A percentile compares a stretch with the other conserved stretches of the same genome.
Conservation (phyloP, 208 protist genomes). For the Angomonas ambiguus region DNA sequence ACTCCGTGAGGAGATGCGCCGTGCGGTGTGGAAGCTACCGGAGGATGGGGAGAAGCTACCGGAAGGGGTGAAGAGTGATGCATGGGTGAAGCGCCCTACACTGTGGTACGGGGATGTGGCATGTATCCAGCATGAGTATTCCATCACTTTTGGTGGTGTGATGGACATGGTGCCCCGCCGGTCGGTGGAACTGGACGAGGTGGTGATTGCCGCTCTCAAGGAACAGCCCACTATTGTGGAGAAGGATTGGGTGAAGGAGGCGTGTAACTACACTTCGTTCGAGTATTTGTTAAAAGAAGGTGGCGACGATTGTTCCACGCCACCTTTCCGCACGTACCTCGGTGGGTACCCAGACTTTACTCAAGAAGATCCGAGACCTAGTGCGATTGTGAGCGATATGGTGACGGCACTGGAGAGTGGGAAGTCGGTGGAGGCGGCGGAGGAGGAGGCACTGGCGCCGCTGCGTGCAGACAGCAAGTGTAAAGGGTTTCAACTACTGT, state of each 20-base stretch:
- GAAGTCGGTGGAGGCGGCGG: not conserved
- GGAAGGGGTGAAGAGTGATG: not conserved
- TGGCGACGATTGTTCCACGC: not conserved
- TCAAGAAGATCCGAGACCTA: conserved; percentile 13
- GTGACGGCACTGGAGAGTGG: no score
- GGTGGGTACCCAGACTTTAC: conserved; percentile 20
- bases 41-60: conserved; percentile 13
- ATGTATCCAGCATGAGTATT: not conserved
- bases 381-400: no score
- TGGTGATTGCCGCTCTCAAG: not conserved
- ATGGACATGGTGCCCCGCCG: not conserved
- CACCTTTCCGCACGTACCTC: not conserved
- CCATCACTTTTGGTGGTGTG: not conserved
- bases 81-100: not conserved
- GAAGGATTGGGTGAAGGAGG: not conserved
- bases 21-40: conserved; percentile 14
- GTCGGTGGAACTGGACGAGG: not conserved
- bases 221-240: not conserved
- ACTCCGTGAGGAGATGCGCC: conserved; percentile 13
- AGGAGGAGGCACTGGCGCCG: no score
- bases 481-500: no score
- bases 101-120: not conserved
- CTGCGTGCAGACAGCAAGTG: no score
- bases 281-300: not conserved
- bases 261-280: no score